Evolutionary conservation across 1,284 basidiomycete genomes (phyloP), one percentile per base, ranked within the genome.

Genomic region (Bjerkandera adusta): DNA sequence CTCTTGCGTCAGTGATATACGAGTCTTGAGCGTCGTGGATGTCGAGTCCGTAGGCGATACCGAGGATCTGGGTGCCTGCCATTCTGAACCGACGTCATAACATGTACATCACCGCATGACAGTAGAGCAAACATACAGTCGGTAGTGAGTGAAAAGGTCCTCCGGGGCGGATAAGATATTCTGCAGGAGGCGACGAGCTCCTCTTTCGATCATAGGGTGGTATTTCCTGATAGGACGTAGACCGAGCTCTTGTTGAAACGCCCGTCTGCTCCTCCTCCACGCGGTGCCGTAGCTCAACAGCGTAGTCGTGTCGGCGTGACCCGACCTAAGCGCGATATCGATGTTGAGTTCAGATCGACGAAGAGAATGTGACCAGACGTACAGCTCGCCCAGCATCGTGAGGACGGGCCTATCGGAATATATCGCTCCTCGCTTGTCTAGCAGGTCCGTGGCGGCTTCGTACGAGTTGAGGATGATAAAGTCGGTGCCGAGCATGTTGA

Each of bases 361-460:
- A n/a, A n/a, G n/a, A n/a, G n/a, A n/a, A n/a, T 82, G 70, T 51
- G 79, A 78, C 83, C 83, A 86, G 33, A 83, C 83, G 22, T 81
- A 71, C 10, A 86, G 72, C 58, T 85, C 80, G 40, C 60, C 58
- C 18, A 54, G 55, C 57, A 69, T 62, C 5, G 51, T 43, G 32
- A 68, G 48, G 27, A 68, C 64, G 0, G 85, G 83, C 15, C 85
- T 75, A 54, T 83, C 81, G 7, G 84, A 85, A 61, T 85, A 87
- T 39, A 78, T 76, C 12, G 76, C 67, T 48, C 78, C 79, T 57
- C 81, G 81, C 65, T 80, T 83, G 59, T 86, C 81, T 37, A 87
- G 70, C 63, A 87, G 69, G 33, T 83, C 80, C 43, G 68, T 57
- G 3, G 81, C 79, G 21, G 68, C 57, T 55, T 76, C 67, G 8